Evolutionary conservation across 176 grass and related monocot genomes (phyloP), one percentile per base, ranked within the genome.

Genomic region (Luzula sylvatica): DNA sequence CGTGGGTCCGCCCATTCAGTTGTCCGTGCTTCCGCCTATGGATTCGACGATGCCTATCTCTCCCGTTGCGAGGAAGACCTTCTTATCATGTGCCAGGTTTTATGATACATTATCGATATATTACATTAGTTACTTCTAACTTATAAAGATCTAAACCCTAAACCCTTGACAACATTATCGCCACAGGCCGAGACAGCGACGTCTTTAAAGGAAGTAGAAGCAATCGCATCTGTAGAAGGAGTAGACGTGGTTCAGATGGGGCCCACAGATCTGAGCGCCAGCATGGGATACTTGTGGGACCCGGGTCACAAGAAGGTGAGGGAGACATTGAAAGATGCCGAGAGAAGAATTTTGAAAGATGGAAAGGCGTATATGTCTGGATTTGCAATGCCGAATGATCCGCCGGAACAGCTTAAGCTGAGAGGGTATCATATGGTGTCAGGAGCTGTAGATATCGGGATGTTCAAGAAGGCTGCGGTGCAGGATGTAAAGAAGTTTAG

Each of bases 401-500:
- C 77, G 1, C 46, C 90, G 2, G 84, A 86, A 63, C 80, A 88
- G 71, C 67, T 96, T 56, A 96, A 96, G 55, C 64, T 62, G 42
- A 86, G 84, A 67, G 90, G 90, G 1, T 96, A 89, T 61, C 74
- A 96, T 67, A 88, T 96, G 90, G 90, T 96, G 53, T 38, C 90
- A 1, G 84, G 84, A 1, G 74, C 84, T 20, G 76, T 71, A 46
- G 84, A 96, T 70, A 55, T 88, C 18, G 80, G 53, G 2, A 28
- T 96, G 51, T 96, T 96, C 71, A 65, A 65, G 22, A 66, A 70
- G 53, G 84, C 68, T 9, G 84, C 67, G 7, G 42, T 82, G 65
- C 64, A 86, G 46, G 78, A 96, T 48, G 81, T 89, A 13, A 81
- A 69, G 67, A 62, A 71, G 55, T 96, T 86, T 66, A 55, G 55